These are phyloP conservation scores for Digitaria exilis DNA, from an alignment of 202 grass and related monocot genomes.

Conservation along the genomic window DNA sequence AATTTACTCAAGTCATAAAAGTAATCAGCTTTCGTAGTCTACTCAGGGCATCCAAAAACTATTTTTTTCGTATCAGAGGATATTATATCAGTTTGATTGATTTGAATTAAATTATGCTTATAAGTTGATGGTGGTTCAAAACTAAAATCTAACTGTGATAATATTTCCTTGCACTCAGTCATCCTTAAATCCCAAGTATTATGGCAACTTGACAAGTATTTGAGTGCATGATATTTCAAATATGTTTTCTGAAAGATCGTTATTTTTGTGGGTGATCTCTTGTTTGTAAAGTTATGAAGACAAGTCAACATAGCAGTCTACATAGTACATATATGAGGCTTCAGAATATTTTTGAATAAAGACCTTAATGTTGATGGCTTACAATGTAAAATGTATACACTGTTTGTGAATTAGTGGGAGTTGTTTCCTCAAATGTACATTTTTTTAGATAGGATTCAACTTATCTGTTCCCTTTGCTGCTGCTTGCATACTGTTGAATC, in stretches of 20 bases:
- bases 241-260: background rate
- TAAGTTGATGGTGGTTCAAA: background rate
- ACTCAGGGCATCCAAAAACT: background rate
- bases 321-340: background rate
- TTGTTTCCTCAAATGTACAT: background rate
- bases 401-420: background rate
- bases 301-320: background rate
- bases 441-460: background rate
- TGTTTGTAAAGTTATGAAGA: background rate
- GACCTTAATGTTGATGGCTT: background rate
- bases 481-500: background rate
- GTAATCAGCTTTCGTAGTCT: conserved; percentile 2
- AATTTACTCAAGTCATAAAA: background rate
- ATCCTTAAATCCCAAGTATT: background rate
- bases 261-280: background rate
- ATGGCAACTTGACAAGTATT: background rate
- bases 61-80: background rate
- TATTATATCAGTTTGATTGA: background rate
- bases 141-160: conserved; percentile 1
- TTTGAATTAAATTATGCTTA: background rate
- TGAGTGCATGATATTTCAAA: background rate
- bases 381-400: background rate
- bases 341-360: background rate
- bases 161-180: background rate
- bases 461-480: background rate